Base-by-base conservation (phyloP, 352 stramenopile species). In the Globisporangium heterothallicum region DNA sequence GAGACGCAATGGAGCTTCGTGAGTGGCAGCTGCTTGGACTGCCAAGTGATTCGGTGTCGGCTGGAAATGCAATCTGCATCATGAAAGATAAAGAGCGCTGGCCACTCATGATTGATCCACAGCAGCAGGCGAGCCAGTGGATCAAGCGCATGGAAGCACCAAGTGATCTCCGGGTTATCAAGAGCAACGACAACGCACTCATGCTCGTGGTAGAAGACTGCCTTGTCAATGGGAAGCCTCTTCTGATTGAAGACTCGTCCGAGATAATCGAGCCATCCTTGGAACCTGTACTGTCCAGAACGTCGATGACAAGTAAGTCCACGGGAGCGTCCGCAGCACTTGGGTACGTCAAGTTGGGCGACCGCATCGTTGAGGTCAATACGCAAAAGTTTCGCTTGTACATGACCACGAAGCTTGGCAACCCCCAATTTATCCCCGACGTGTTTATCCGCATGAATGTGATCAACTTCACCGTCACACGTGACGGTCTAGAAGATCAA, bases 381-480 rank as follows among this genome's bases (percentile, higher is more conserved):
- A 58, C 72, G 16, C 56, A 68, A 6, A 69, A 56, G 6, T 97
- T 97, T 27, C 83, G 83, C 1, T 58, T 97, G 58, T 97, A 96
- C 56, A 63, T 97, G 44, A 94, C 88, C 1, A 97, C 89, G 0
- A 97, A 97, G 44, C 59, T 97, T n/a, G 72, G 84, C 0, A 97
- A 97, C 46, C 91, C 91, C 9, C 74, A 85, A 36, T 97, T 97
- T 52, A 58, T 83, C 0, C 89, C 91, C 6, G 91, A 97, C 34
- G 73, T 97, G 7, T 97, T 88, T 53, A 95, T 97, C 49, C 90
- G 89, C 47, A 86, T 96, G 25, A 97, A 88, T 42, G 70, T 97
- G 4, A 94, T 97, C 49, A 97, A 97, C 56, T 97, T 97, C 51
- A 96, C 82, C 0, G 90, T 97, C 22, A 97, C 89, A 1, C 74